Conservation (phyloP, 2,329 filamentous ascomycete species). For the Aquanectria penicillioides region DNA sequence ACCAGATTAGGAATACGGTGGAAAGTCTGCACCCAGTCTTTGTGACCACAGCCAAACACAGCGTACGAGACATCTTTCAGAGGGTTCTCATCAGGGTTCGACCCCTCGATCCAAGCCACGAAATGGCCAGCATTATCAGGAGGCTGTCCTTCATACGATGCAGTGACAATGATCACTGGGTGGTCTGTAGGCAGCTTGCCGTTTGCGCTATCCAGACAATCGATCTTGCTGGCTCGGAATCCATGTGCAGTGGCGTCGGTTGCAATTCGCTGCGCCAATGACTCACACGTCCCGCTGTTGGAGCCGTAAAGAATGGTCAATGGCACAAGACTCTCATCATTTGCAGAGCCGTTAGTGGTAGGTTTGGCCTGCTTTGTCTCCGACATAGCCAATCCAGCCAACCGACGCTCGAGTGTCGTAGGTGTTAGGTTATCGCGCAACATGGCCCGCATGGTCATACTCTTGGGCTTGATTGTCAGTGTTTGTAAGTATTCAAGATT, state of each 20-base stretch:
- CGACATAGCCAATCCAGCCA: constrained; percentile 46
- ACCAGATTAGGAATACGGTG: constrained; percentile 72
- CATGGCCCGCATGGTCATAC: constrained; percentile 68
- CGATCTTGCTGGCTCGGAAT: constrained; percentile 62
- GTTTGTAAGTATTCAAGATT: constrained; percentile 62
- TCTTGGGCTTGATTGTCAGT: constrained; percentile 70
- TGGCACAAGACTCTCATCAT: constrained; percentile 45
- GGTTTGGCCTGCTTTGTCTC: constrained; percentile 6
- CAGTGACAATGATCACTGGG: constrained; percentile 72
- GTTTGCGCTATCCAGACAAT: constrained; percentile 68
- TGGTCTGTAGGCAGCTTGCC: constrained; percentile 66
- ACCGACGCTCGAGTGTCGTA: constrained; percentile 55
- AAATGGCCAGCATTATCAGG: constrained; percentile 77
- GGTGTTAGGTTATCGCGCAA: constrained; percentile 58
- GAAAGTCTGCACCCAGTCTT: constrained; percentile 69
- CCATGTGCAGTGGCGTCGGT: constrained; percentile 67
- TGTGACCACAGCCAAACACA: constrained; percentile 73
- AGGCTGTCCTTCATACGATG: constrained; percentile 78
- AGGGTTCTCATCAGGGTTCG: constrained; percentile 54
- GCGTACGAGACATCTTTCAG: constrained; percentile 69
- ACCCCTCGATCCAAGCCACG: constrained; percentile 69
- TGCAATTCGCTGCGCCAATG: constrained; percentile 71
- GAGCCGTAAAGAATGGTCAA: constrained; percentile 76
- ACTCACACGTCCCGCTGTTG: constrained; percentile 78
- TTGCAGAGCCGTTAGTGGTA: constrained; percentile 18